Conservation (phyloP, 306 rosid species). For the Glycine latifolia region DNA sequence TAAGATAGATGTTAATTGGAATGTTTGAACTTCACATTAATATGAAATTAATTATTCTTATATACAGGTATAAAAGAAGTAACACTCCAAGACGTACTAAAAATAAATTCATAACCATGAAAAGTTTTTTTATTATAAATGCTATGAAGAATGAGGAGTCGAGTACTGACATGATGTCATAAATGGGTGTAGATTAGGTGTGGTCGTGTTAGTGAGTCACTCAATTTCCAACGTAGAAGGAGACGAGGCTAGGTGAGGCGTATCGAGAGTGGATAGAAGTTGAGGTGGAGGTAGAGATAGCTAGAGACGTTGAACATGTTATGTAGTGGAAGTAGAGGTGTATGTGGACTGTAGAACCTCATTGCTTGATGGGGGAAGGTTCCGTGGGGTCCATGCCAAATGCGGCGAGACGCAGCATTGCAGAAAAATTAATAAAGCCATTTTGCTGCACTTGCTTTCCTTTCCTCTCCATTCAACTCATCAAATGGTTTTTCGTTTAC, state of each 20-base stretch:
- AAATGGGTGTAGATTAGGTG: neutral
- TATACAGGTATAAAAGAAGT: too few species aligned
- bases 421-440: conserved; percentile 21
- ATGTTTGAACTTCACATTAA: too few species aligned
- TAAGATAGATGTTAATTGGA: too few species aligned
- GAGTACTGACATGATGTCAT: neutral
- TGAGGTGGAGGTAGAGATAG: neutral
- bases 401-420: conserved; percentile 81
- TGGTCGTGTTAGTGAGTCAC: neutral
- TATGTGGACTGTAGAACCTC: conserved; percentile 42
- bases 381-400: conserved; percentile 62
- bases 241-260: neutral
- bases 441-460: conserved; percentile 12
- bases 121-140: too few species aligned
- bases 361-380: conserved; percentile 45
- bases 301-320: neutral
- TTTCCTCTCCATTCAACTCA: conserved; percentile 30
- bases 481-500: neutral
- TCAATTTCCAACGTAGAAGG: conserved; percentile 1
- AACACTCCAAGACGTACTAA: too few species aligned
- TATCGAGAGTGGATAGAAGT: neutral
- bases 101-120: too few species aligned
- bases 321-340: neutral
- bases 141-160: too few species aligned
- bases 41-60: too few species aligned